Evolutionary conservation across 2,329 filamentous ascomycete species (phyloP), one percentile per base, ranked within the genome.

Genomic region (Aspergillus floridensis): DNA sequence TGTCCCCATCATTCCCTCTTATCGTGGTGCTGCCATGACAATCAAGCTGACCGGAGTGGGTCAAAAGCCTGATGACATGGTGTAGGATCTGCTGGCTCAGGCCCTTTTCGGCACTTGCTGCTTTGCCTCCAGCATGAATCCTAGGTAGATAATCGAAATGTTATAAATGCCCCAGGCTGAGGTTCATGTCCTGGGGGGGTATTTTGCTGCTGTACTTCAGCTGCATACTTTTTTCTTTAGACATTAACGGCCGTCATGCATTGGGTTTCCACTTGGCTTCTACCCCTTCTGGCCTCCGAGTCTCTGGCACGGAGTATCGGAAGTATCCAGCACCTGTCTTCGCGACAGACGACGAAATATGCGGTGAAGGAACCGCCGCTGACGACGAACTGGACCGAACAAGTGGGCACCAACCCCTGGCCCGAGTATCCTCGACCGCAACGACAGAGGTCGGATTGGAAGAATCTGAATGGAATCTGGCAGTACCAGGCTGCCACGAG

Each of bases 401-500:
- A 77, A 24, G 79, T 80, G 5, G 80, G 80, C 16, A 80, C 75
- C 1, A 72, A 78, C 52, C 80, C 80, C 0, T 82, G 80, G 80
- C 78, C 79, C 7, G 79, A 81, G 57, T 81, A 82, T 62, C 80
- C 80, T 10, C 72, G 80, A 29, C 80, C 80, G 5, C 78, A 78
- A 57, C 67, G 81, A 44, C 70, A 79, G 56, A 74, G 80, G 2
- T 66, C 76, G n/a, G 63, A 76, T n/a, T 82, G 80, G 80, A 74
- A 79, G 66, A 81, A 77, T 38, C 69, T 82, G 41, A 82, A 82
- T 51, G 80, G 80, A 1, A 71, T 81, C 2, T 82, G 79, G 80
- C 74, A 73, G 44, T 81, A 80, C 59, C 70, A 73, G 35, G 75
- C 73, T 64, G 79, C 79, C 0, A 68, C 71, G 0, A 68, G 70